phyloP scores from a whole-genome alignment of 2,329 filamentous ascomycete species.

The Beauveria medogensis region DNA sequence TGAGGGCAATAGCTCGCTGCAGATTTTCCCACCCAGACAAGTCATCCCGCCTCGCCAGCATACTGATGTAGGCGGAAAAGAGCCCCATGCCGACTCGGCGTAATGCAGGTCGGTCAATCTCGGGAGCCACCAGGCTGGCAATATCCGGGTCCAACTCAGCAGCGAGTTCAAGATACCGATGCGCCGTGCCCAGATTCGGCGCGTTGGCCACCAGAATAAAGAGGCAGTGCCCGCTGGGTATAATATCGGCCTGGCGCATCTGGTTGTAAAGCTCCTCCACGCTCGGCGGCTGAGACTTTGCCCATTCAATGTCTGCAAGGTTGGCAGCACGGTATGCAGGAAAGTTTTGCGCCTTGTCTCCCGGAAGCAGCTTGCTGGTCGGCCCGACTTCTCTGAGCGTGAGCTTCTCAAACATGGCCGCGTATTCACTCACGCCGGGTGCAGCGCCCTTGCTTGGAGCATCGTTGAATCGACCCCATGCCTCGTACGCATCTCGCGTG shows the following conservation, averaged over 20 bases:
- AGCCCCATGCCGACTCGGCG: constrained; percentile 22
- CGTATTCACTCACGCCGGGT: constrained; percentile 41
- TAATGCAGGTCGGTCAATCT: constrained; percentile 19
- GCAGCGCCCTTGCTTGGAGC: constrained; percentile 25
- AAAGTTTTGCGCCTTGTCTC: constrained; percentile 49
- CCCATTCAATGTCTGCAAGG: constrained; percentile 56
- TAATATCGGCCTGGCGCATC: constrained; percentile 45
- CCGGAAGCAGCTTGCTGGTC: constrained; percentile 37
- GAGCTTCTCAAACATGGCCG: constrained; percentile 54
- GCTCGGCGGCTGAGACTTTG: constrained; percentile 52
- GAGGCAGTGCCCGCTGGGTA: constrained; percentile 42
- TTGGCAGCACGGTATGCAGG: constrained; percentile 33
- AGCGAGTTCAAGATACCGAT: constrained; percentile 43
- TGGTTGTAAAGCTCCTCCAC: constrained; percentile 48
- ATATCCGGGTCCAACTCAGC: constrained; percentile 12
- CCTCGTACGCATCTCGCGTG: constrained; percentile 53
- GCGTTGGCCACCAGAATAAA: constrained; percentile 48
- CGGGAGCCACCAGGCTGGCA: constrained; percentile 15
- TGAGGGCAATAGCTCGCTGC: constrained; percentile 24
- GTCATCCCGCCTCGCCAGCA: constrained; percentile 18
- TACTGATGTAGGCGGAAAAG: constrained; percentile 42
- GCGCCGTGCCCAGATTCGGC: constrained; percentile 35
- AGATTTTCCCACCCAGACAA: constrained; percentile 19
- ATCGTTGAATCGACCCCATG: constrained; percentile 44
- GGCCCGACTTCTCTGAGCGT: constrained; percentile 24